Percentiles rank a stretch among this genome's conserved stretches.
Conservation (phyloP, 148 eudicot genomes). For the Diospyros lotus region DNA sequence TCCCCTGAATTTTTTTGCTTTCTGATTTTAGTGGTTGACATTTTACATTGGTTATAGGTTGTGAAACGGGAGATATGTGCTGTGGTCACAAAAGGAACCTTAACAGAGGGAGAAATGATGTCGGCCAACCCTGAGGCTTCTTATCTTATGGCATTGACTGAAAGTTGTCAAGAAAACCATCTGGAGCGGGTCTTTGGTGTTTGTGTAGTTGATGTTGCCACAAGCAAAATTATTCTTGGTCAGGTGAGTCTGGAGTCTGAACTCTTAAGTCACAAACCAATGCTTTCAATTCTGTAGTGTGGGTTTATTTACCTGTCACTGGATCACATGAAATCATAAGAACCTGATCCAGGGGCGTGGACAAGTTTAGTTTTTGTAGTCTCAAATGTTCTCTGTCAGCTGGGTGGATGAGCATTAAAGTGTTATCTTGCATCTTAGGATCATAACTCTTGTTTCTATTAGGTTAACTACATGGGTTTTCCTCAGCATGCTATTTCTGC, state of each 20-base stretch:
- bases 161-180: slow-evolving; percentile 43
- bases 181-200: slow-evolving; percentile 60
- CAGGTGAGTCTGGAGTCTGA: slow-evolving; percentile 52
- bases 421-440: background rate
- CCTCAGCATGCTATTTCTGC: background rate
- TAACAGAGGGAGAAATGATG: slow-evolving; percentile 89
- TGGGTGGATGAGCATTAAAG: background rate
- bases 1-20: background rate
- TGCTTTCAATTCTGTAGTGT: background rate
- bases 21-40: background rate
- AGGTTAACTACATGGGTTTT: background rate
- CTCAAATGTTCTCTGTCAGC: background rate
- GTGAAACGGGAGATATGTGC: slow-evolving; percentile 96
- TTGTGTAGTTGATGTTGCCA: slow-evolving; percentile 79
- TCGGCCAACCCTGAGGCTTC: slow-evolving; percentile 83
- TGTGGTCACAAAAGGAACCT: slow-evolving; percentile 88
- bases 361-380: no score
- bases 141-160: slow-evolving; percentile 71
- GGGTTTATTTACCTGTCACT: slow-evolving; percentile 3
- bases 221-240: slow-evolving; percentile 84
- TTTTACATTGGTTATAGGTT: slow-evolving; percentile 43
- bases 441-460: background rate
- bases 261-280: no score
- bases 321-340: background rate
- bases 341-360: background rate